Evolutionary conservation across 129 eudicot species (phyloP), one percentile per base, ranked within the genome.

Genomic region (Rutidosis leptorrhynchoides): DNA sequence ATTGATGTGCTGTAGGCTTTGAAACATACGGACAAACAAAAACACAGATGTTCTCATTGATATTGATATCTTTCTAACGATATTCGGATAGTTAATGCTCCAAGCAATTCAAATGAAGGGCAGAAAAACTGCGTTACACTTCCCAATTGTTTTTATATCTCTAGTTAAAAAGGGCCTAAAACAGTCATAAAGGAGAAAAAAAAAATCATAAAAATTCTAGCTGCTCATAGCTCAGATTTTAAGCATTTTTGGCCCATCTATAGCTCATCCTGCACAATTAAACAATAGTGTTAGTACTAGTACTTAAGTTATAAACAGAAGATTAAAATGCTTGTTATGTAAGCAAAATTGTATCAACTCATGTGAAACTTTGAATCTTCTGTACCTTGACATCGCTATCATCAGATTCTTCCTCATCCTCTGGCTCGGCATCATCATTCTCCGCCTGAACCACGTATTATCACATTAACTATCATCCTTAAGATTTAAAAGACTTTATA

Each of bases 261-360:
- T 54, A 85, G 90, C 68, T 84, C 90, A 79, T 84, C 90, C 90
- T 84, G 90, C 76, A 80, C 15, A 40, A 40, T 40, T 37, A 12
- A 77, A 16, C 61, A 7, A 1, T 60, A n/a, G n/a, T n/a, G n/a
- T n/a, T n/a, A n/a, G n/a, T n/a, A n/a, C n/a, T n/a, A n/a, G n/a
- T 23, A 15, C 42, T 2, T 3, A 16, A 16, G n/a, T 40, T 10
- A 40, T 40, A 12, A n/a, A 32, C 12, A 5, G 53, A 40, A 23
- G 23, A 40, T 64, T 1, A 54, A 2, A 29, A 30, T 7, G 3
- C 0, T 11, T 4, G 48, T 9, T 35, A 17, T 15, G 37, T 21
- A 43, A 19, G 28, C 26, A 28, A 43, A 21, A n/a, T 51, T 20
- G 17, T 7, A 3, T 8, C 11, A 5, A 22, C 0, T 20, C 3